These are phyloP conservation scores for Leucocoprinus birnbaumii DNA, from an alignment of 768 basidiomycete genomes.

Conservation along the genomic window DNA sequence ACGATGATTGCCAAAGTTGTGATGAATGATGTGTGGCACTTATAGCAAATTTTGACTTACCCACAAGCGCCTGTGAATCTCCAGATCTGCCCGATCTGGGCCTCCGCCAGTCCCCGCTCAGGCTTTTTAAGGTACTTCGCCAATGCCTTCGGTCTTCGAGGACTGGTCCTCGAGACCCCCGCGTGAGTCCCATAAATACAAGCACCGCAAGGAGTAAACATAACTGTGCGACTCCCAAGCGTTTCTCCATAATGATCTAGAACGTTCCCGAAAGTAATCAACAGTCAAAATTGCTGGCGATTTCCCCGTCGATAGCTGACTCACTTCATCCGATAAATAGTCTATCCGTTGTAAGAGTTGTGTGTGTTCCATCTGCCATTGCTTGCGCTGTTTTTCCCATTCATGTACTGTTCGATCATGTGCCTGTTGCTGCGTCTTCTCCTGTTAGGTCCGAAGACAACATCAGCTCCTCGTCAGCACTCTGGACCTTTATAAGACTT, in stretches of 20 bases:
- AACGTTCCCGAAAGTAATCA: background rate
- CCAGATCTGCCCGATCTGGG: slow-evolving; percentile 25
- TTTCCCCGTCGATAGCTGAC: background rate
- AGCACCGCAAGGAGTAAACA: slow-evolving; percentile 80
- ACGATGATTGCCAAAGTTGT: background rate
- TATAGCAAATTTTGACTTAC: background rate
- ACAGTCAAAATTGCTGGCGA: background rate
- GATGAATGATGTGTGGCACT: background rate
- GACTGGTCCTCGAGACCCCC: slow-evolving; percentile 54
- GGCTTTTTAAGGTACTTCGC: slow-evolving; percentile 52
- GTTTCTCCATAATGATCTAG: slow-evolving; percentile 85
- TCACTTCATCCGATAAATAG: slow-evolving; percentile 78
- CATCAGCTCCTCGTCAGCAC: background rate
- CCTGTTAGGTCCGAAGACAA: slow-evolving; percentile 32
- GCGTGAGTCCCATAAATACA: slow-evolving; percentile 83
- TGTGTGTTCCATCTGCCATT: slow-evolving; percentile 68
- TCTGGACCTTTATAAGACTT: slow-evolving; percentile 23
- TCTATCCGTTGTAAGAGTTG: slow-evolving; percentile 71
- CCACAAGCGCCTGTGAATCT: background rate
- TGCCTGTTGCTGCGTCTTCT: slow-evolving; percentile 65
- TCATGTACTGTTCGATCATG: slow-evolving; percentile 64
- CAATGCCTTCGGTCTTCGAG: slow-evolving; percentile 31
- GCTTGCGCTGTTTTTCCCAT: slow-evolving; percentile 63
- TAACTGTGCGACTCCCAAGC: slow-evolving; percentile 85
- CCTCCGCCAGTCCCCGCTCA: slow-evolving; percentile 51